Conservation (phyloP, 495 filamentous ascomycete species). For the Chlorociboria aeruginascens region DNA sequence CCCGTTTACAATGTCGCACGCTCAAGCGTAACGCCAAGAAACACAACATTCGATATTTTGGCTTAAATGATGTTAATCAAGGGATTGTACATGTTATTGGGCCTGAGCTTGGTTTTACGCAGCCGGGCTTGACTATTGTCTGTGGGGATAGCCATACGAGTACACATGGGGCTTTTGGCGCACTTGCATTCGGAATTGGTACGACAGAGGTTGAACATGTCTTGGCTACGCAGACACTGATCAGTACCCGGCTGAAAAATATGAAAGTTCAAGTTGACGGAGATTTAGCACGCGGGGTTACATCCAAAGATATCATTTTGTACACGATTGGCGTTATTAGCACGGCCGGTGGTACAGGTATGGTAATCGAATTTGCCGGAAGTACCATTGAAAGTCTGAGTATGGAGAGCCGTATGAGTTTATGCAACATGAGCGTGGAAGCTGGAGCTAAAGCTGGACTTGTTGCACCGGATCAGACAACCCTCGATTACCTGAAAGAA, state of each 20-base stretch:
- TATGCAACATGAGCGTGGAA: constrained; percentile 98
- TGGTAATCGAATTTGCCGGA: constrained; percentile 91
- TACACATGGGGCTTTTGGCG: constrained; percentile 88
- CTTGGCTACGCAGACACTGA: constrained; percentile 82
- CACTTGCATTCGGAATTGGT: constrained; percentile 92
- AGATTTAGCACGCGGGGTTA: constrained; percentile 72
- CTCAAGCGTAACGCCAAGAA: constrained; percentile 91
- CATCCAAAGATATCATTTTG: constrained; percentile 87
- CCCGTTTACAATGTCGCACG: constrained; percentile 78
- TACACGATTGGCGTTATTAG: constrained; percentile 86
- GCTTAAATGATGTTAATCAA: constrained; percentile 85
- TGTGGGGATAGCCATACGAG: constrained; percentile 95
- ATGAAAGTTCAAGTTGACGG: constrained; percentile 92
- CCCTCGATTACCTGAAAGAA: constrained; percentile 84
- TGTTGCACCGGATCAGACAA: constrained; percentile 85
- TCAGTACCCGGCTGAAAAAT: constrained; percentile 88
- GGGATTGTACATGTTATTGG: constrained; percentile 96
- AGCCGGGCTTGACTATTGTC: constrained; percentile 91
- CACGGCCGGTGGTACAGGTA: constrained; percentile 82
- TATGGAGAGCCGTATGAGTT: constrained; percentile 95
- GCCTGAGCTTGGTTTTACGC: constrained; percentile 92
- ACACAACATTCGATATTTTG: constrained; percentile 90
- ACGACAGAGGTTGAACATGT: constrained; percentile 97
- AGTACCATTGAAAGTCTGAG: constrained; percentile 76
- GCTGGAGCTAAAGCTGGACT: constrained; percentile 86